Base-by-base conservation (phyloP, 2,329 filamentous ascomycete genomes). In the Pseudogymnoascus destructans region DNA sequence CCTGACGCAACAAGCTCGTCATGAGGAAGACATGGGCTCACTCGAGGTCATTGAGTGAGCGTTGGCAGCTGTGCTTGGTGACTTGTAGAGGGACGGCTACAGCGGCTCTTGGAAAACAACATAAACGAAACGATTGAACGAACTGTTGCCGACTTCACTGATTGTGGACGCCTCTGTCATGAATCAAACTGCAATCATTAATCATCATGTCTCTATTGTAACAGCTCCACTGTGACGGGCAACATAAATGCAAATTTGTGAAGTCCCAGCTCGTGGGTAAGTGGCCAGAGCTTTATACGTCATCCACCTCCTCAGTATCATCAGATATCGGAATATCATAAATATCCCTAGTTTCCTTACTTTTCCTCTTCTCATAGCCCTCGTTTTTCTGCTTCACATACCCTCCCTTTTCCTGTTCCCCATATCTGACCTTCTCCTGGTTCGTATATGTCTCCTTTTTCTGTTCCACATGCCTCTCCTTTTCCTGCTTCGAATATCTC, bases 291-390 rank as follows among this genome's bases (percentile, higher is more conserved):
- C 23, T 13, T 32, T 52, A 17, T 25, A 19, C 25, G 25, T 19
- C 15, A 19, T 52, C 25, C n/a, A 11, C 25, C 15, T 17, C 23
- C 42, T 52, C 25, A 17, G 25, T 19, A 52, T 52, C 25, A 30
- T 52, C 46, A 52, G 25, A 52, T 30, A 19, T 52, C 25, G 46
- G 46, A 52, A 52, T 52, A 32, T 52, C 46, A 30, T 52, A 52
- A 52, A 32, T 52, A 52, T 52, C 46, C 46, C 9, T 19, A 5
- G 5, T 52, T 15, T 52, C 46, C 19, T 19, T 30, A 5, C 13
- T 11, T 30, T 17, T 52, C 46, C 5, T 52, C 46, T 52, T 30
- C 46, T 2, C 9, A 27, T 10, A 15, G 13, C 21, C 27, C n/a
- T 49, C 13, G 7, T 27, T 27, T 25, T 15, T 10, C 23, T 15